A percentile compares a stretch with the other conserved stretches of the same genome.
These are phyloP conservation scores for Vanilla planifolia DNA, from an alignment of 106 monocot species.

Conservation along the genomic window DNA sequence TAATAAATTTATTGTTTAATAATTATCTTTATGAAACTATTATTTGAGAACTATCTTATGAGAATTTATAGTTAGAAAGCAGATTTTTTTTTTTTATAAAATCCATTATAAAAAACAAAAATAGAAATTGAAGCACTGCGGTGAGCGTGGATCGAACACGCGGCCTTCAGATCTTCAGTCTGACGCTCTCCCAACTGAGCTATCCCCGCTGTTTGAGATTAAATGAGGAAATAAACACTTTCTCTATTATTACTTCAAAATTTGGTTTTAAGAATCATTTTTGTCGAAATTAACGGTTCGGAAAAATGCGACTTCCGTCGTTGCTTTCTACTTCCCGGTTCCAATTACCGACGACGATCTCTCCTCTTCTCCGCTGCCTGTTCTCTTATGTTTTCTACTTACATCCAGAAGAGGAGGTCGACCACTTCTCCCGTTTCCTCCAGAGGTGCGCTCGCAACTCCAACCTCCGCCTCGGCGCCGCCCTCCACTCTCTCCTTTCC, in stretches of 20 bases:
- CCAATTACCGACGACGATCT: neutral
- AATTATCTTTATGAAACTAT: too few relatives aligned
- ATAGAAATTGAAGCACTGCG: slow-evolving; percentile 31
- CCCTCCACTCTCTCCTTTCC: slow-evolving; percentile 43
- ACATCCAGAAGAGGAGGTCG: neutral
- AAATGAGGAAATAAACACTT: too few relatives aligned
- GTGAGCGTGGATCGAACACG: slow-evolving; percentile 99
- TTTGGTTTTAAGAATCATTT: too few relatives aligned
- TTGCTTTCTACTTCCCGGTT: neutral
- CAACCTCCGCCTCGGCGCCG: slow-evolving; percentile 20
- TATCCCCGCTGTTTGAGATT: too few relatives aligned
- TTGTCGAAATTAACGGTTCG: too few relatives aligned
- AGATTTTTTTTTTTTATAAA: too few relatives aligned
- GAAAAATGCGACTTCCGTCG: neutral
- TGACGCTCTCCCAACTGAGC: slow-evolving; percentile 99
- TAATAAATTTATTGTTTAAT: too few relatives aligned
- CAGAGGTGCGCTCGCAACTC: slow-evolving; percentile 32
- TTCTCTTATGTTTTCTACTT: neutral
- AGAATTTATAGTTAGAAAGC: too few relatives aligned
- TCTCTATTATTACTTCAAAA: too few relatives aligned
- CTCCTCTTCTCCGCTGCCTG: neutral
- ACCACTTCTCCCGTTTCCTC: slow-evolving; percentile 31
- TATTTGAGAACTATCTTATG: too few relatives aligned
- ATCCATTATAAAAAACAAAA: neutral
- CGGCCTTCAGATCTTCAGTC: slow-evolving; percentile 99